phyloP scores from a whole-genome alignment of 1,284 basidiomycete species.

The Trichosporon asahii region DNA sequence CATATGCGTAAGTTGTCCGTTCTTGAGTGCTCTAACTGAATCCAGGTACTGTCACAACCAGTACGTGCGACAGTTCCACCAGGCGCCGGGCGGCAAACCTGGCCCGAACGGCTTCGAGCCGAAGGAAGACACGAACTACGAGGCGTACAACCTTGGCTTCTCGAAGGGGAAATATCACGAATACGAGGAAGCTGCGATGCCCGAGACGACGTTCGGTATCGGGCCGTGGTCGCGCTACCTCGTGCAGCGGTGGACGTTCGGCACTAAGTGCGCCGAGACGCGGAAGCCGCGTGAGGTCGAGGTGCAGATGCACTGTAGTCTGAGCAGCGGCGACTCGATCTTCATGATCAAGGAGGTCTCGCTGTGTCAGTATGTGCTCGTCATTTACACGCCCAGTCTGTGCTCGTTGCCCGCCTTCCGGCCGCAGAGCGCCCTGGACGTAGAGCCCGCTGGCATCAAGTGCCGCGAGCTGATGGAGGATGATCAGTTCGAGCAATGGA shows the following conservation, averaged over 20 bases:
- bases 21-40: neutral
- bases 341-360: conserved; percentile 86
- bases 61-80: conserved; percentile 84
- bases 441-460: conserved; percentile 38
- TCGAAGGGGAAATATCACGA: conserved; percentile 17
- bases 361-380: conserved; percentile 81
- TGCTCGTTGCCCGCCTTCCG: conserved; percentile 87
- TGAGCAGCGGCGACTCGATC: conserved; percentile 73
- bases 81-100: conserved; percentile 60
- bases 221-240: conserved; percentile 66
- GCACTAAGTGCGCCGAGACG: conserved; percentile 87
- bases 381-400: conserved; percentile 86
- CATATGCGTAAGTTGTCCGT: conserved; percentile 61
- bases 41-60: conserved; percentile 76
- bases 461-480: conserved; percentile 48
- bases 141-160: conserved; percentile 49
- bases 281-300: conserved; percentile 78
- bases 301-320: conserved; percentile 95
- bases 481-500: conserved; percentile 36
- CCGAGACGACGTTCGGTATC: conserved; percentile 32
- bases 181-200: conserved; percentile 21
- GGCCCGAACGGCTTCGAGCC: conserved; percentile 62
- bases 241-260: conserved; percentile 80
- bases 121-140: conserved; percentile 66
- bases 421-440: conserved; percentile 55